Percentiles rank a stretch among this genome's conserved stretches.
phyloP scores from a whole-genome alignment of 116 monocot genomes.

The Cymodocea nodosa region DNA sequence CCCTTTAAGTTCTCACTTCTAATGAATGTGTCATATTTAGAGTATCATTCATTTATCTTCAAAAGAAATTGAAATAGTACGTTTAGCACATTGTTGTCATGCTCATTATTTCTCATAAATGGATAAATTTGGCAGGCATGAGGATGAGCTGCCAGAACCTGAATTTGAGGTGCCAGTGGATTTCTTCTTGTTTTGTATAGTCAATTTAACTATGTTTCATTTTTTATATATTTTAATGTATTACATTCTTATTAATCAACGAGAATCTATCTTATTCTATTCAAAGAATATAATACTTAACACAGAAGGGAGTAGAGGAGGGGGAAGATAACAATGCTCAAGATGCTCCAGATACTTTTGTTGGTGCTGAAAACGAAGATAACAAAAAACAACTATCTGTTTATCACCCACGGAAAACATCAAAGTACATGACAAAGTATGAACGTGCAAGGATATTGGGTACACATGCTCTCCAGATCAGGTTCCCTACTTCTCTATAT shows the following conservation, averaged over 20 bases:
- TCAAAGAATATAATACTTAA: no score
- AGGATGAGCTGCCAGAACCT: conserved; percentile 94
- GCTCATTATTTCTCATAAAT: neutral
- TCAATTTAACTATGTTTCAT: no score
- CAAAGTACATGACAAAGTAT: conserved; percentile 98
- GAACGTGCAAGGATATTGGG: conserved; percentile 94
- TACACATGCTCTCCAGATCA: conserved; percentile 91
- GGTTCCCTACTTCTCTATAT: conserved; percentile 20
- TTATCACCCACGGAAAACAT: conserved; percentile 56
- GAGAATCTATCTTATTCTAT: no score
- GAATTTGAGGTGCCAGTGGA: conserved; percentile 54
- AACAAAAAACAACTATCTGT: conserved; percentile 41
- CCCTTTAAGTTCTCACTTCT: no score
- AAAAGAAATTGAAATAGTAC: no score
- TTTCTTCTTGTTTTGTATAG: neutral
- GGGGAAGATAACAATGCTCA: conserved; percentile 60
- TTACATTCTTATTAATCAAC: no score
- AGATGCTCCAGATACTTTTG: conserved; percentile 38
- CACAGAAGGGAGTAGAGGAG: conserved; percentile 80
- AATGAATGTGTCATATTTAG: no score
- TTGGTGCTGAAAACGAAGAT: conserved; percentile 50
- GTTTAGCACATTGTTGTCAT: no score
- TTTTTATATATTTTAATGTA: no score
- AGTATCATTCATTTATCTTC: no score
- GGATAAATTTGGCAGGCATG: conserved; percentile 36